A percentile compares a stretch with the other conserved stretches of the same genome.
Conservation (phyloP, 805 yeast genomes). For the Wickerhamiella spandovensis region DNA sequence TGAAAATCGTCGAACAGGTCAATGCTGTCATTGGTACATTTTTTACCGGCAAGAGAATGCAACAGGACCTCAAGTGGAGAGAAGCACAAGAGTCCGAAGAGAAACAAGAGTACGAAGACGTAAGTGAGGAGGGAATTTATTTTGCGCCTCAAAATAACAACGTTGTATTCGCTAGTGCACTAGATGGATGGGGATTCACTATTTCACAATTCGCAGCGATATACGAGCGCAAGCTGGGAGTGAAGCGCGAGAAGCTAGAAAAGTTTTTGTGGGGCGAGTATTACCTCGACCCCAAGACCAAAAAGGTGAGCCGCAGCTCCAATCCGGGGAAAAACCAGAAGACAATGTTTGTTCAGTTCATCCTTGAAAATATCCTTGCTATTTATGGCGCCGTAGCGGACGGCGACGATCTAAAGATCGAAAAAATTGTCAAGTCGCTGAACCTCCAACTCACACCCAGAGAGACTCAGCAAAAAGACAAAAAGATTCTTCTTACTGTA, state of each 20-base stretch:
- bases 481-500: slow-evolving; percentile 43
- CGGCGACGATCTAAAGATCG: slow-evolving; percentile 55
- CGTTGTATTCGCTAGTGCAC: slow-evolving; percentile 80
- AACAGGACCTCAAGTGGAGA: slow-evolving; percentile 47
- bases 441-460: slow-evolving; percentile 57
- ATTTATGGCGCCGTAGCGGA: slow-evolving; percentile 59
- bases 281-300: slow-evolving; percentile 78
- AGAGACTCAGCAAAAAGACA: slow-evolving; percentile 69
- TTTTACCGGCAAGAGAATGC: slow-evolving; percentile 84
- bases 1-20: slow-evolving; percentile 77
- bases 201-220: slow-evolving; percentile 78
- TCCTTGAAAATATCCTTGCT: slow-evolving; percentile 85
- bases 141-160: slow-evolving; percentile 80
- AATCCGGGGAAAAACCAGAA: slow-evolving; percentile 43
- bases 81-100: slow-evolving; percentile 48
- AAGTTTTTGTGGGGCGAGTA: slow-evolving; percentile 95
- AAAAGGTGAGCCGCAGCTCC: slow-evolving; percentile 47
- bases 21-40: slow-evolving; percentile 90
- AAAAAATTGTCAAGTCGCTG: slow-evolving; percentile 60
- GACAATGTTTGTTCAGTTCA: slow-evolving; percentile 76
- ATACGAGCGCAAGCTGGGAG: slow-evolving; percentile 72
- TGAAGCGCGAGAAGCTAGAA: slow-evolving; percentile 62
- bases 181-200: slow-evolving; percentile 97
- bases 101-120: slow-evolving; percentile 44
- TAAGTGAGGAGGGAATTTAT: slow-evolving; percentile 68